phyloP scores from a whole-genome alignment of 1,139 yeast species.

The Candida pseudoviswanathii region DNA sequence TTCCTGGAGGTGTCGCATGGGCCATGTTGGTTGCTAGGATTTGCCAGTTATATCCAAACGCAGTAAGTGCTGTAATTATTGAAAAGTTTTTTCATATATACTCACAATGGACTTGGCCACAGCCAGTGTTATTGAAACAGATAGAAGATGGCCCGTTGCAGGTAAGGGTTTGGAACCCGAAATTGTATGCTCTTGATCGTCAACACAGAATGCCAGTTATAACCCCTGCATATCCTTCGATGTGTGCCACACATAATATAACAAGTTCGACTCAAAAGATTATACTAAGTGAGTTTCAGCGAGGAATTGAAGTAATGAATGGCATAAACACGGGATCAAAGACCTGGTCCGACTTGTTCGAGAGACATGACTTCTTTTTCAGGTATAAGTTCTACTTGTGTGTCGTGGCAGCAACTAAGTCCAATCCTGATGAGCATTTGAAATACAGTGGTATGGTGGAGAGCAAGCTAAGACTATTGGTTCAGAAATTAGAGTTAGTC shows the following conservation, averaged over 20 bases:
- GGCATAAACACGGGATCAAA: conserved; percentile 67
- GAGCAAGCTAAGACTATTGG: conserved; percentile 77
- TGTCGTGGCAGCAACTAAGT: conserved; percentile 74
- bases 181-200: conserved; percentile 82
- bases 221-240: conserved; percentile 98
- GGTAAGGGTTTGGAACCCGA: conserved; percentile 96
- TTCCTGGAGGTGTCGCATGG: conserved; percentile 99
- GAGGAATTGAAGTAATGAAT: conserved; percentile 73
- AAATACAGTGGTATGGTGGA: conserved; percentile 95
- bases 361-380: conserved; percentile 78
- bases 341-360: conserved; percentile 74
- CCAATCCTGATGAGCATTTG: conserved; percentile 74
- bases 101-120: conserved; percentile 97
- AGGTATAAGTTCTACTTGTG: conserved; percentile 85
- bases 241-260: conserved; percentile 98
- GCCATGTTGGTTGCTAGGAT: conserved; percentile 98
- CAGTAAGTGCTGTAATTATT: conserved; percentile 88
- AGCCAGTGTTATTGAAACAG: conserved; percentile 87
- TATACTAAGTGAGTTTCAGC: conserved; percentile 69
- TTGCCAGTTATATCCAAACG: conserved; percentile 94
- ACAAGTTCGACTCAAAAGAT: conserved; percentile 84
- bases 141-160: conserved; percentile 98
- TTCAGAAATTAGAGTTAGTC: conserved; percentile 75
- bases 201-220: conserved; percentile 97
- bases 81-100: conserved; percentile 86